Evolutionary conservation across 2,329 filamentous ascomycete genomes (phyloP).

Genomic region (Fusarium oligoseptatum): DNA sequence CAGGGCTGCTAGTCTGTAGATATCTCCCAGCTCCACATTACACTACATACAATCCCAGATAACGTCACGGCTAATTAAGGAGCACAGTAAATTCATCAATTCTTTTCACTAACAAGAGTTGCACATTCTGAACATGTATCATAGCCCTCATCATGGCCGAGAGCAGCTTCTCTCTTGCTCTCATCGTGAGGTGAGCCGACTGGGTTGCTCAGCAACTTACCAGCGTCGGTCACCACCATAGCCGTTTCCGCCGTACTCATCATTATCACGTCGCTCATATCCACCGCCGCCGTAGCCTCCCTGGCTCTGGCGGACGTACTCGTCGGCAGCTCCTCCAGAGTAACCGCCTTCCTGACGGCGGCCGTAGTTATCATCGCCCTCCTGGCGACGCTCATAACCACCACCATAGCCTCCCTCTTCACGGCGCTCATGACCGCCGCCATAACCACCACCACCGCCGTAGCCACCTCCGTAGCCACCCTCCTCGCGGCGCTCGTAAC

Average conservation of each 20-base stretch:
- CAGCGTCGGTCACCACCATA: slow-evolving; percentile 45
- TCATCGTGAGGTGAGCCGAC: not conserved
- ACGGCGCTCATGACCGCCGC: slow-evolving; percentile 8
- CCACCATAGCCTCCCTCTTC: slow-evolving; percentile 29
- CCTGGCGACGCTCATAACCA: slow-evolving; percentile 32
- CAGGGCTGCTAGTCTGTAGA: not conserved
- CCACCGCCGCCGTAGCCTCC: slow-evolving; percentile 27
- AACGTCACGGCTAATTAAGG: not conserved
- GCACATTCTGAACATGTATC: slow-evolving; percentile 15
- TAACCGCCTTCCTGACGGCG: slow-evolving; percentile 46
- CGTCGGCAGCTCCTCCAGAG: slow-evolving; percentile 43
- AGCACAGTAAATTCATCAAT: not conserved
- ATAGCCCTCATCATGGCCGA: not conserved
- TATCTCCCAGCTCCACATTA: not conserved
- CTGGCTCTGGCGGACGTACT: slow-evolving; percentile 40
- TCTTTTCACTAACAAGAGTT: slow-evolving; percentile 9
- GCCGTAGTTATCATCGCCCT: slow-evolving; percentile 41
- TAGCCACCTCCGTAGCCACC: slow-evolving; percentile 34
- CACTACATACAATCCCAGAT: not conserved
- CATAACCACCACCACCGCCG: slow-evolving; percentile 40
- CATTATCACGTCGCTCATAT: slow-evolving; percentile 25
- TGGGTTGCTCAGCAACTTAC: slow-evolving; percentile 27
- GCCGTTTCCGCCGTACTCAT: slow-evolving; percentile 29
- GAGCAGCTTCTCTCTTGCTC: slow-evolving; percentile 1
- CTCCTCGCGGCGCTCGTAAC: slow-evolving; percentile 39